Evolutionary conservation across 306 rosid species (phyloP).

Genomic region (Quercus robur): DNA sequence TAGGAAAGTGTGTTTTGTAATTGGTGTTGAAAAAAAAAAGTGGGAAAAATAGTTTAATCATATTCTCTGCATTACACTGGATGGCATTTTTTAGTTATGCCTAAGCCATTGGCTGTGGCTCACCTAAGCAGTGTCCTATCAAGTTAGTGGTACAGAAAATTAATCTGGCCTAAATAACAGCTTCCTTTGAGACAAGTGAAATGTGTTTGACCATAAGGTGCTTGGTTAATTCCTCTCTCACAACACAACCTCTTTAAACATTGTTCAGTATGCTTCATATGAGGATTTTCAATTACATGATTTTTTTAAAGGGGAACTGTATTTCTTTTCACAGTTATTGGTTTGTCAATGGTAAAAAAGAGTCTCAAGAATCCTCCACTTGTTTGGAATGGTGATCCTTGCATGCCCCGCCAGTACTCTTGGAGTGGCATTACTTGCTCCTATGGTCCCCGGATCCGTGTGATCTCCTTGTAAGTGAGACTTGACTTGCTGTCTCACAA

Average conservation of each 20-base stretch:
- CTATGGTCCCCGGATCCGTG: slow-evolving; percentile 58
- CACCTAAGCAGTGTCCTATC: neutral
- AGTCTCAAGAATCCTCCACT: slow-evolving; percentile 60
- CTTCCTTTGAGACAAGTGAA: neutral
- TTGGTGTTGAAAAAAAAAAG: neutral
- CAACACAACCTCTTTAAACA: neutral
- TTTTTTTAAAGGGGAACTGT: neutral
- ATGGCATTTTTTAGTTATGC: neutral
- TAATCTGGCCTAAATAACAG: neutral
- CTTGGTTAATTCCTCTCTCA: neutral
- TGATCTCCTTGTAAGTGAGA: slow-evolving; percentile 67
- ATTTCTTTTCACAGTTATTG: slow-evolving; percentile 55
- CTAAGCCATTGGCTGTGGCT: neutral
- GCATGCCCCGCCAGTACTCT: slow-evolving; percentile 65
- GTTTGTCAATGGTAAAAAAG: slow-evolving; percentile 47
- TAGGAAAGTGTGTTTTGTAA: slow-evolving; percentile 1
- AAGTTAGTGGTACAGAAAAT: neutral
- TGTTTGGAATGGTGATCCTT: slow-evolving; percentile 95
- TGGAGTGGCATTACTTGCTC: slow-evolving; percentile 95
- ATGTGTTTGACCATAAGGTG: neutral
- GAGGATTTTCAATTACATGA: neutral
- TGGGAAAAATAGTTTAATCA: neutral
- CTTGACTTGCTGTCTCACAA: slow-evolving; percentile 10
- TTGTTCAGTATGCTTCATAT: neutral
- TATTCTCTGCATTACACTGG: neutral